These are phyloP conservation scores for Aristolochia californica DNA, from an alignment of 164 flowering plant species.

Conservation along the genomic window DNA sequence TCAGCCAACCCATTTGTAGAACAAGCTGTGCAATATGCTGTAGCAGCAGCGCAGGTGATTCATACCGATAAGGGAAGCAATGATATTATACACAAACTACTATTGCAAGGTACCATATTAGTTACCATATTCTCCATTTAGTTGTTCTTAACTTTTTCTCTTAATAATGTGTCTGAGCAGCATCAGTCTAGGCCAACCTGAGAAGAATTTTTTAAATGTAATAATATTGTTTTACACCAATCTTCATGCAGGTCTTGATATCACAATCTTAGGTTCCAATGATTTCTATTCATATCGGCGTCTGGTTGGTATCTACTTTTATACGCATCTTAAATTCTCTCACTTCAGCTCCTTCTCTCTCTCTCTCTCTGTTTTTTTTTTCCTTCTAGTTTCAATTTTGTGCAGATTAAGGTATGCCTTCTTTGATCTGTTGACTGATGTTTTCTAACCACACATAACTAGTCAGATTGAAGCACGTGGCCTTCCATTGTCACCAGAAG, in stretches of 20 bases:
- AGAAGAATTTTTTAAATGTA: too few species aligned
- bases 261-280: constrained; percentile 82
- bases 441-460: neutral
- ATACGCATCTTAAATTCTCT: neutral
- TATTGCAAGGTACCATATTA: constrained; percentile 58
- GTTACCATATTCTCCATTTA: neutral
- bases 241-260: constrained; percentile 82
- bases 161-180: too few species aligned
- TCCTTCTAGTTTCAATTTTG: neutral
- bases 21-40: constrained; percentile 69
- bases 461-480: constrained; percentile 78
- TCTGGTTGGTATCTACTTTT: constrained; percentile 40
- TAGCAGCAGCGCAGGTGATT: constrained; percentile 69
- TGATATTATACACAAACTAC: constrained; percentile 43
- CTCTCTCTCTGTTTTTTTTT: neutral
- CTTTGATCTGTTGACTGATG: neutral
- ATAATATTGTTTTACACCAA: neutral
- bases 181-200: too few species aligned
- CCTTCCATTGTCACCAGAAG: constrained; percentile 75
- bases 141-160: too few species aligned
- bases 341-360: neutral
- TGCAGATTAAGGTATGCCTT: neutral
- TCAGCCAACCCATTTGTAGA: constrained; percentile 86
- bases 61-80: constrained; percentile 39
- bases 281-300: constrained; percentile 92